Evolutionary conservation across 2,329 filamentous ascomycete species (phyloP).

Genomic region (Aureobasidium sp.): DNA sequence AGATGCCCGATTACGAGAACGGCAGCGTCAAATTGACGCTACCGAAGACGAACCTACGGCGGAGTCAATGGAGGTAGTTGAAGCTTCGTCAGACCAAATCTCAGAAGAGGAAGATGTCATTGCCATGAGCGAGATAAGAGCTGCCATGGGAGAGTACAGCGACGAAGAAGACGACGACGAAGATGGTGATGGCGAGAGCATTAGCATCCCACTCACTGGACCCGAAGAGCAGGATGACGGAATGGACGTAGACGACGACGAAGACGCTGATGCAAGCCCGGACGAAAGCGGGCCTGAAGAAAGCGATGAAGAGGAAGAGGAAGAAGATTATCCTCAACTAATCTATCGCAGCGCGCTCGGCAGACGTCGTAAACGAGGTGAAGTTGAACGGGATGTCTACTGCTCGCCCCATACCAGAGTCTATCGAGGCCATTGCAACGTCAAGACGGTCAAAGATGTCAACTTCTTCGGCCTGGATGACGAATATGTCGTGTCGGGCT

Average conservation of each 20-base stretch:
- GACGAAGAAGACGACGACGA: constrained; percentile 17
- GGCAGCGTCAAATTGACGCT: constrained; percentile 43
- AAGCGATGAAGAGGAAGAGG: constrained; percentile 25
- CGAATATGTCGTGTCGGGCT: constrained; percentile 62
- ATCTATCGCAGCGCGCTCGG: constrained; percentile 46
- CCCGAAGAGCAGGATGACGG: neutral
- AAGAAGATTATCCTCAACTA: constrained; percentile 31
- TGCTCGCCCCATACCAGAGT: constrained; percentile 50
- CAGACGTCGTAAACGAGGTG: constrained; percentile 40
- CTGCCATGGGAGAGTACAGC: constrained; percentile 20
- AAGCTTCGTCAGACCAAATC: constrained; percentile 22
- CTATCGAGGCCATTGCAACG: constrained; percentile 60
- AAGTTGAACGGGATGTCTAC: constrained; percentile 49
- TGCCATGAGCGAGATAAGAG: constrained; percentile 9
- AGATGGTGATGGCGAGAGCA: constrained; percentile 15
- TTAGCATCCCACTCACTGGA: neutral
- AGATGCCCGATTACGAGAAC: constrained; percentile 33
- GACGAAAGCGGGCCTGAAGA: constrained; percentile 20
- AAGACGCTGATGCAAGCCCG: constrained; percentile 17
- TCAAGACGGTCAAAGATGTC: constrained; percentile 62
- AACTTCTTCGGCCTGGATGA: constrained; percentile 62
- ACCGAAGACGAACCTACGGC: constrained; percentile 34
- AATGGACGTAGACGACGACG: constrained; percentile 24
- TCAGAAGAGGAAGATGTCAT: constrained; percentile 15
- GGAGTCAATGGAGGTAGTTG: constrained; percentile 30